Conservation (phyloP, 306 rosid genomes). For the Malus sieversii region DNA sequence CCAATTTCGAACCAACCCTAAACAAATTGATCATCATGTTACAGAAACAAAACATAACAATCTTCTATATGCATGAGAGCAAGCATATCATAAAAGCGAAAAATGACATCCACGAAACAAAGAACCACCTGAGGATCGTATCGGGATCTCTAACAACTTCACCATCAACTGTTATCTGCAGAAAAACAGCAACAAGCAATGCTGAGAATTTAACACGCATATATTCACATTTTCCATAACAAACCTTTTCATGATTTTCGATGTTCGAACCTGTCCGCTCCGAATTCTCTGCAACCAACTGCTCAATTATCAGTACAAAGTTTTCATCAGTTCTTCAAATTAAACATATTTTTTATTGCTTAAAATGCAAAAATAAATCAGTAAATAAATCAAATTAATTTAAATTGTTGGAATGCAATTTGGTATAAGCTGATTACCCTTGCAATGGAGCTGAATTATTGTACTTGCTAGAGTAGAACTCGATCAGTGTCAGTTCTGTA, state of each 20-base stretch:
- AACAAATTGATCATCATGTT: not conserved
- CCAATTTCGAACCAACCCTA: conserved; percentile 59
- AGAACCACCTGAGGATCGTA: conserved; percentile 52
- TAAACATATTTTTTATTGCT: not conserved
- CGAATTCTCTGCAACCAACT: conserved; percentile 94
- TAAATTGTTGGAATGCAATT: not conserved
- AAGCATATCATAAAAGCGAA: not conserved
- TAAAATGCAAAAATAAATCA: not conserved
- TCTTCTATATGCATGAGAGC: not conserved
- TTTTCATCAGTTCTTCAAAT: not conserved
- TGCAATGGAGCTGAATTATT: conserved; percentile 73
- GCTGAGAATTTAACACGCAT: conserved; percentile 16
- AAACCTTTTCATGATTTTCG: conserved; percentile 9
- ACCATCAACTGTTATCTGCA: conserved; percentile 67
- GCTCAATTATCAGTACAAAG: conserved; percentile 25
- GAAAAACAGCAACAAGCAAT: conserved; percentile 15
- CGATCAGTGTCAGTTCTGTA: conserved; percentile 51
- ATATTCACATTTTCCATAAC: conserved; percentile 1
- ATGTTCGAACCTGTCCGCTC: conserved; percentile 60
- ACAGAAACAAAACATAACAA: conserved; percentile 3
- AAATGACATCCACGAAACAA: not conserved
- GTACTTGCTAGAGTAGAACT: conserved; percentile 70
- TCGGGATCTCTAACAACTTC: conserved; percentile 51
- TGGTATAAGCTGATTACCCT: conserved; percentile 40
- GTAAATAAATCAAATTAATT: no score